Evolutionary conservation across 768 basidiomycete genomes (phyloP).

Genomic region (Crucibulum laeve): DNA sequence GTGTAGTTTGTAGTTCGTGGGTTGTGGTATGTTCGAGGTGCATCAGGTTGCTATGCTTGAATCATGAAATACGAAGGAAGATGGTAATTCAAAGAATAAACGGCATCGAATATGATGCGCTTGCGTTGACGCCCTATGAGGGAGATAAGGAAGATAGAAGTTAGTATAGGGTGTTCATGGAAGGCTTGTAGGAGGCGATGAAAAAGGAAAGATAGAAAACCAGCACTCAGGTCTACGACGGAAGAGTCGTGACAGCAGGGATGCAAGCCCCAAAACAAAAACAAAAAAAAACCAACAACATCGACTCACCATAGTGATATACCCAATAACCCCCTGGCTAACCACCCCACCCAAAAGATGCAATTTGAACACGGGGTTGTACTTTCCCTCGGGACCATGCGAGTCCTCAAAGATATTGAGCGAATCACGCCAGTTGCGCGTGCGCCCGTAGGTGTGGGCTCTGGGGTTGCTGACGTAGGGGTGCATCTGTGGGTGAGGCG

Average conservation of each 20-base stretch:
- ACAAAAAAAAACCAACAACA: not conserved
- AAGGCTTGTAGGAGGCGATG: no score
- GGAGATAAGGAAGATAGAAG: no score
- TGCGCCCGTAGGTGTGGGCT: slow-evolving; percentile 39
- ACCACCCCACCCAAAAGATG: slow-evolving; percentile 48
- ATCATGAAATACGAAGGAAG: no score
- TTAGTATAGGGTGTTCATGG: no score
- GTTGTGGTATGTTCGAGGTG: no score
- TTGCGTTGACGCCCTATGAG: slow-evolving; percentile 40
- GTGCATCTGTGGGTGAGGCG: slow-evolving; percentile 32
- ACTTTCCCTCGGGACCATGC: slow-evolving; percentile 42
- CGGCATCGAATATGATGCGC: slow-evolving; percentile 29
- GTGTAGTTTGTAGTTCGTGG: no score
- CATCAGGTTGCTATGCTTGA: no score
- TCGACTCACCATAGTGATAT: slow-evolving; percentile 50
- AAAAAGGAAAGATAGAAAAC: not conserved
- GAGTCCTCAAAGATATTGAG: slow-evolving; percentile 51
- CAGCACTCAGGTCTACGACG: not conserved
- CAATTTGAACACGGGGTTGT: slow-evolving; percentile 49
- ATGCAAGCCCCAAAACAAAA: not conserved
- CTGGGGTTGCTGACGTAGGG: slow-evolving; percentile 50
- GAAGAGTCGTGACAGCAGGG: not conserved
- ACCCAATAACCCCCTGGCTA: slow-evolving; percentile 44
- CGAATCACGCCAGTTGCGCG: slow-evolving; percentile 48
- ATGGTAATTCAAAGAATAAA: no score